Base-by-base conservation (phyloP, 257 asterid species). In the Gynochthodes officinalis region DNA sequence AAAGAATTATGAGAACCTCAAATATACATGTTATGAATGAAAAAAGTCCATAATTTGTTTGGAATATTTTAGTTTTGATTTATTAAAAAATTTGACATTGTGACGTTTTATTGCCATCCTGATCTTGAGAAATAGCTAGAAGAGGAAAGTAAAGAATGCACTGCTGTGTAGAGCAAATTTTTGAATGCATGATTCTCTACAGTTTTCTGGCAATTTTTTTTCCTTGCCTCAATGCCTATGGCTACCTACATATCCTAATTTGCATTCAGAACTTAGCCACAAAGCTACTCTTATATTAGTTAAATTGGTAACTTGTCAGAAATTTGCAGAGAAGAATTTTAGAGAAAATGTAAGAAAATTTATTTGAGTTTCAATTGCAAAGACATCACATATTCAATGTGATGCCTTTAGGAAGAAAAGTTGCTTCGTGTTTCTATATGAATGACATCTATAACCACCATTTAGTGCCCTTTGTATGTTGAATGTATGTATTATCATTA, bases 371-470 rank as follows among this genome's bases (percentile, higher is more conserved):
- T 58, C 49, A 18, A 30, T 71, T 40, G 72, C 46, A 28, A 50
- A 67, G 77, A 39, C 54, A 49, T 48, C 14, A 33, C 30, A 25
- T 18, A 21, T 37, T 73, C 43, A 18, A n/a, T 58, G n/a, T 73
- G 65, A 61, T 52, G 59, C 58, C 8, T 54, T 21, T 14, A 46
- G 28, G 52, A 28, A 62, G 33, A 62, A 10, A n/a, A 2, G 14
- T 60, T 32, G 42, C 28, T 33, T 21, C 9, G 3, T 62, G 30
- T 62, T 62, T 4, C 54, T 18, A 14, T 60, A 5, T 33, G 16
- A 42, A 18, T 62, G 2, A 63, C 12, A 11, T 0, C 15, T 62
- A 44, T 11, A 0, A 7, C n/a, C 48, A 18, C 27, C 32, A 11
- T 32, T 60, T 30, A 32, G 4, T 62, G 46, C 32, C 39, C 16